phyloP scores from a whole-genome alignment of 2,329 filamentous ascomycete genomes.

The Hortaea sp. region DNA sequence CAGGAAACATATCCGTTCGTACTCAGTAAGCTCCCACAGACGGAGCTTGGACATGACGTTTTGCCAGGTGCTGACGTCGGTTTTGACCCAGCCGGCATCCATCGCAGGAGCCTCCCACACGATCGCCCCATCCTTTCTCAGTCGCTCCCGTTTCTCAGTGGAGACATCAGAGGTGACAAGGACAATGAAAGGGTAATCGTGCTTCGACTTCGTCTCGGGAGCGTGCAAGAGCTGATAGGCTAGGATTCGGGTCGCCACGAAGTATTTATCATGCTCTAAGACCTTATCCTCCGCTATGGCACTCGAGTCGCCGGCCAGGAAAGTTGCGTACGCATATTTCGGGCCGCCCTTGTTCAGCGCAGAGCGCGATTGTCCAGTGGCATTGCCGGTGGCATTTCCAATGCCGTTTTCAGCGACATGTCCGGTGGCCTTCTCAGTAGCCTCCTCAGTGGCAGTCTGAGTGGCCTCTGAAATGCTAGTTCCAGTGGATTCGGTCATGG shows the following conservation, averaged over 20 bases:
- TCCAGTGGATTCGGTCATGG: background rate
- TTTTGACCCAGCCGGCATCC: slow-evolving; percentile 9
- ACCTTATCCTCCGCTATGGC: slow-evolving; percentile 8
- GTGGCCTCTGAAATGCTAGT: background rate
- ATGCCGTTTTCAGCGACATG: too few relatives aligned
- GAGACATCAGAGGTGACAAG: slow-evolving; percentile 19
- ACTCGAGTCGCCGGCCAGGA: slow-evolving; percentile 12
- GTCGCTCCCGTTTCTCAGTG: slow-evolving; percentile 15
- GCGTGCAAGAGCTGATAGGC: slow-evolving; percentile 24
- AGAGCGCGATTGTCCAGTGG: too few relatives aligned
- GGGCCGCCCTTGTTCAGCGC: slow-evolving; percentile 1
- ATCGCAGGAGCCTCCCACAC: slow-evolving; percentile 12
- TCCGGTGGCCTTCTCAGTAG: background rate
- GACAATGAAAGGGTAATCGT: slow-evolving; percentile 21
- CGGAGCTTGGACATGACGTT: slow-evolving; percentile 31
- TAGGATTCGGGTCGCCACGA: slow-evolving; percentile 20
- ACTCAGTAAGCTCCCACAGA: slow-evolving; percentile 29
- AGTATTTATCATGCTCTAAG: slow-evolving; percentile 17
- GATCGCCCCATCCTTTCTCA: slow-evolving; percentile 20
- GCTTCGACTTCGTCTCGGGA: slow-evolving; percentile 16
- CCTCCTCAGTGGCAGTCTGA: background rate
- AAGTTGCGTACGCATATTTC: slow-evolving; percentile 21
- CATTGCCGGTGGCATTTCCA: too few relatives aligned
- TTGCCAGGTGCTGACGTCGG: slow-evolving; percentile 16
- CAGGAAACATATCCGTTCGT: slow-evolving; percentile 26